Conservation (phyloP, 768 basidiomycete genomes). For the Auricularia heimuer region DNA sequence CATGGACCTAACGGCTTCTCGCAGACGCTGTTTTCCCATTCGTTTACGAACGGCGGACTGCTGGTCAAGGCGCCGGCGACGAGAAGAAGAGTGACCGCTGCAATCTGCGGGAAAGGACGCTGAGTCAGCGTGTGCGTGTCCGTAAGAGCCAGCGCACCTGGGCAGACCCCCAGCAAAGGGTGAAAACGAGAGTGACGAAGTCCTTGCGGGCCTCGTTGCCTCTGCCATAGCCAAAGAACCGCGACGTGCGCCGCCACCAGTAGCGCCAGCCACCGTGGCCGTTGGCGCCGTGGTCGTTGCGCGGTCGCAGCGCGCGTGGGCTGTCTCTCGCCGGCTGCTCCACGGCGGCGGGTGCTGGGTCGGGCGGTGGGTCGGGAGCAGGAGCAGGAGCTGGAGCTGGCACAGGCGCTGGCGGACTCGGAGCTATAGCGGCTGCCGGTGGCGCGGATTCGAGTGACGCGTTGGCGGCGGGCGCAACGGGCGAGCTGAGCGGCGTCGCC, state of each 20-base stretch:
- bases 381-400: not conserved
- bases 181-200: constrained; percentile 1
- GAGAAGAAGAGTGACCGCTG: not conserved
- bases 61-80: not conserved
- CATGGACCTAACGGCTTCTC: constrained; percentile 4
- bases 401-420: not conserved
- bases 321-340: not conserved
- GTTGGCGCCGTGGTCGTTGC: not conserved
- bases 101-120: not conserved
- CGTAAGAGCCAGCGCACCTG: not conserved
- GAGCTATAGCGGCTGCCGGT: too few relatives aligned
- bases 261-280: not conserved
- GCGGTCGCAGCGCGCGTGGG: not conserved
- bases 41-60: not conserved
- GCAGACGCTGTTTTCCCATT: constrained; percentile 5
- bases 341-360: too few relatives aligned
- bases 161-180: not conserved
- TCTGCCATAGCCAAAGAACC: not conserved
- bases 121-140: not conserved
- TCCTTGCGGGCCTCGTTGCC: constrained; percentile 2
- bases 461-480: not conserved
- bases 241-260: not conserved
- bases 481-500: not conserved
- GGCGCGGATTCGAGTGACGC: not conserved
- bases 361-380: too few relatives aligned